Evolutionary conservation across 108 stramenopile genomes (phyloP).

Genomic region (Nitzschia sp.): DNA sequence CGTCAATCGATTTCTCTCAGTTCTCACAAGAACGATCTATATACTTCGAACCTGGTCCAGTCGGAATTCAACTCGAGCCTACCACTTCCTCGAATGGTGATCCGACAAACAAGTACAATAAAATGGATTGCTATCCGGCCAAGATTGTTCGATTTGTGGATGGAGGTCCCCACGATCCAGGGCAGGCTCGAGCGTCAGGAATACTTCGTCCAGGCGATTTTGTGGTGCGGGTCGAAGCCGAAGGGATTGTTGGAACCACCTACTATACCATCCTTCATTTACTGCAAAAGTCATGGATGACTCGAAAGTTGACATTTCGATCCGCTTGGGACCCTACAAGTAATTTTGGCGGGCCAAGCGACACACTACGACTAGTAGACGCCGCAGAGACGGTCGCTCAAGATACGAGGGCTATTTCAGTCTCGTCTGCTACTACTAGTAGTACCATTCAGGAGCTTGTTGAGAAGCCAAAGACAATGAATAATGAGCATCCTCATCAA

Average conservation of each 20-base stretch:
- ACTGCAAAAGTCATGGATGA: conserved; percentile 17
- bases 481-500: too few species aligned
- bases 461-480: background rate
- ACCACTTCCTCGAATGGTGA: conserved; percentile 4
- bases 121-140: conserved; percentile 15
- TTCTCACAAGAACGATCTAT: conserved; percentile 17
- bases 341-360: background rate
- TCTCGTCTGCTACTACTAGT: background rate
- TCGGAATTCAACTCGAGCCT: conserved; percentile 59
- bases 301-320: conserved; percentile 21
- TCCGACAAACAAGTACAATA: background rate
- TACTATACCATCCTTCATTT: conserved; percentile 36
- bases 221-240: conserved; percentile 32
- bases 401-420: background rate
- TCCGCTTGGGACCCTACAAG: conserved; percentile 20
- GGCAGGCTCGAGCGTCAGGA: conserved; percentile 46
- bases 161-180: conserved; percentile 39
- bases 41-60: conserved; percentile 48
- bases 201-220: conserved; percentile 45
- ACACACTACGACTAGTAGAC: too few species aligned
- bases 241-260: conserved; percentile 15
- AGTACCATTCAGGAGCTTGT: background rate
- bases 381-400: background rate
- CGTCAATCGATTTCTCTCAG: background rate
- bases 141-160: conserved; percentile 45